Conservation (phyloP, 2,329 filamentous ascomycete genomes). For the Hansfordia pulvinata region DNA sequence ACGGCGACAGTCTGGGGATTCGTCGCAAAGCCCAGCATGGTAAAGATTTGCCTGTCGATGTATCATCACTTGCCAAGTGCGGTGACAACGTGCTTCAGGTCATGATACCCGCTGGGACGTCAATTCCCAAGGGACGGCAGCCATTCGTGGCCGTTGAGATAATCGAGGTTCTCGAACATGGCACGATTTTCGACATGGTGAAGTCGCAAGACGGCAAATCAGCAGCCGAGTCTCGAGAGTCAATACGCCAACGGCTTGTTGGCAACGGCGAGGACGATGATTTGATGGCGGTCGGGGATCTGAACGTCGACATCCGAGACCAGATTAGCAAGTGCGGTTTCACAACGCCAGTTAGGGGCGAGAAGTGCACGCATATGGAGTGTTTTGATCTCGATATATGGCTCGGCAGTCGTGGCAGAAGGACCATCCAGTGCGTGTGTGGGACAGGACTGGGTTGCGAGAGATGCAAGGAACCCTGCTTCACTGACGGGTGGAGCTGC, state of each 20-base stretch:
- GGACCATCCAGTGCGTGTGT: constrained; percentile 23
- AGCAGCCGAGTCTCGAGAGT: constrained; percentile 26
- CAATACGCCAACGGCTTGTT: too few relatives aligned
- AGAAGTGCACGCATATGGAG: constrained; percentile 60
- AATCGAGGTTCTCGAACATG: constrained; percentile 40
- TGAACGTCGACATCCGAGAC: constrained; percentile 52
- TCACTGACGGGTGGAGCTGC: constrained; percentile 69
- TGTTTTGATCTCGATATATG: constrained; percentile 86
- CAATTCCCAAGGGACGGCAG: constrained; percentile 11
- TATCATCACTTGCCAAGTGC: constrained; percentile 43
- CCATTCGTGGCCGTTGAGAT: constrained; percentile 60
- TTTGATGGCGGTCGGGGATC: constrained; percentile 38
- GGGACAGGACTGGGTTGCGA: constrained; percentile 18
- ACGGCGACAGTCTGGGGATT: constrained; percentile 40
- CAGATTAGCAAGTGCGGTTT: constrained; percentile 55
- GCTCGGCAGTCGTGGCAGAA: constrained; percentile 49
- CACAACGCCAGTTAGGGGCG: constrained; percentile 57
- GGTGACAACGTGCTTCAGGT: constrained; percentile 53
- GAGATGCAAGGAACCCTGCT: constrained; percentile 32
- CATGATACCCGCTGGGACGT: constrained; percentile 18
- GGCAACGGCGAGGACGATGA: constrained; percentile 47
- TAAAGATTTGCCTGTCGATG: constrained; percentile 62
- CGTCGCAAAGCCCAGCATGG: constrained; percentile 60
- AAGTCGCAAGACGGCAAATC: constrained; percentile 32
- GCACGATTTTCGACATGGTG: constrained; percentile 26